Conservation (phyloP, 176 grass and related monocot genomes). For the Eleusine coracana region DNA sequence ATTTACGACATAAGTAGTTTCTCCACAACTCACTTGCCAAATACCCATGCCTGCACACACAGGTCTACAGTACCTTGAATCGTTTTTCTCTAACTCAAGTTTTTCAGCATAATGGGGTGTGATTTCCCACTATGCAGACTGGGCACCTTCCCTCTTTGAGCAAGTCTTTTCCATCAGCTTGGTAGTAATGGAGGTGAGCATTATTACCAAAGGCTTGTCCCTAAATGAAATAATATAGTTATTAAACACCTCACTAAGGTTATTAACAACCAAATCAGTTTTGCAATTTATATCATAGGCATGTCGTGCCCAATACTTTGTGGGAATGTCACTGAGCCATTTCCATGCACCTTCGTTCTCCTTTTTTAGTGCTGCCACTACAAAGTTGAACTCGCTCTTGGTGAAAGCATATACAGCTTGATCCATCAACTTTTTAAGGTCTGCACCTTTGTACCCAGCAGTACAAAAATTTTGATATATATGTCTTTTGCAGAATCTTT, state of each 20-base stretch:
- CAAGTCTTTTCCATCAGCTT: not conserved
- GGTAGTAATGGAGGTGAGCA: not conserved
- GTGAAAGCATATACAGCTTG: not conserved
- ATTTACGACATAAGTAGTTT: not conserved
- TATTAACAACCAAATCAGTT: not conserved
- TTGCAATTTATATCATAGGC: not conserved
- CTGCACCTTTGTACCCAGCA: not conserved
- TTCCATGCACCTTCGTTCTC: not conserved
- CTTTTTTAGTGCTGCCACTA: not conserved
- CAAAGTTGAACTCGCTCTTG: not conserved
- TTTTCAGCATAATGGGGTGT: not conserved
- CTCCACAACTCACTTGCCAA: constrained; percentile 24
- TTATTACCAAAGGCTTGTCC: not conserved
- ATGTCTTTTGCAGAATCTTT: not conserved
- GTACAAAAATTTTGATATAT: not conserved
- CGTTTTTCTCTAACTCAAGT: not conserved
- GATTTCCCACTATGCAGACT: not conserved
- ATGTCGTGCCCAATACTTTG: not conserved
- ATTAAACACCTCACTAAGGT: not conserved
- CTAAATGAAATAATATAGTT: not conserved
- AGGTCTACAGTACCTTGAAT: no score
- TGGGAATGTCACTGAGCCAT: not conserved
- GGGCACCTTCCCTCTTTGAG: not conserved
- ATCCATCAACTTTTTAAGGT: not conserved
- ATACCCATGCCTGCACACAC: not conserved